Evolutionary conservation across 2,329 filamentous ascomycete genomes (phyloP), one percentile per base, ranked within the genome.

Genomic region (Penicillium freii): DNA sequence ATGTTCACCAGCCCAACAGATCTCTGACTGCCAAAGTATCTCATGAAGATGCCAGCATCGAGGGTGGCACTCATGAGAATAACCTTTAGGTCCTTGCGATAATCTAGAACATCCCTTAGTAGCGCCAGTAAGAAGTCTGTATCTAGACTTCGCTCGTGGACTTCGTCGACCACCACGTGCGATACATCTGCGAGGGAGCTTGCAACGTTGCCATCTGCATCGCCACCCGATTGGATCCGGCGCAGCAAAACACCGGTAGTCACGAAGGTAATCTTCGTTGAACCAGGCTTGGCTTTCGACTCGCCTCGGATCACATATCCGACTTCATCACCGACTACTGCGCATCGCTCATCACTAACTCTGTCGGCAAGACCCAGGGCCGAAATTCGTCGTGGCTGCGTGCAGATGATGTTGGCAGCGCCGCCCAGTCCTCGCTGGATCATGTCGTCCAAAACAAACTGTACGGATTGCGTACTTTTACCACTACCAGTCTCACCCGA

Each of bases 31-130:
- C 82, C 84, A 76, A 97, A 97, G 74, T 97, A 97, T 55, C 85
- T 79, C 63, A 86, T 86, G 73, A 97, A 97, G 0, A 92, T 86
- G 0, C 87, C 84, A 1, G 93, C 92, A 74, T 99, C 92, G 3
- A 97, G 84, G 0, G 93, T 99, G 2, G 93, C 93, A 74, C 91
- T 96, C 94, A 99, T 99, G 36, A 99, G 81, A 13, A 99, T 87
- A 40, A 97, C 83, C 73, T 93, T 96, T 38, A 97, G 82, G 61
- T 95, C 90, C 66, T 86, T 87, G 48, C 90, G 84, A 63, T 82
- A 81, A 57, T 82, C 84, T 62, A 97, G 75, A 7, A 96, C 90
- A 71, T 96, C 90, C 54, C 91, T 86, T 34, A 99, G 79, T 50
- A 99, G 82, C 43, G 92, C 92, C 51, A 99, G 82, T 10, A 97